phyloP scores from a whole-genome alignment of 805 yeast species.

The Blastobotrys peoriensis region DNA sequence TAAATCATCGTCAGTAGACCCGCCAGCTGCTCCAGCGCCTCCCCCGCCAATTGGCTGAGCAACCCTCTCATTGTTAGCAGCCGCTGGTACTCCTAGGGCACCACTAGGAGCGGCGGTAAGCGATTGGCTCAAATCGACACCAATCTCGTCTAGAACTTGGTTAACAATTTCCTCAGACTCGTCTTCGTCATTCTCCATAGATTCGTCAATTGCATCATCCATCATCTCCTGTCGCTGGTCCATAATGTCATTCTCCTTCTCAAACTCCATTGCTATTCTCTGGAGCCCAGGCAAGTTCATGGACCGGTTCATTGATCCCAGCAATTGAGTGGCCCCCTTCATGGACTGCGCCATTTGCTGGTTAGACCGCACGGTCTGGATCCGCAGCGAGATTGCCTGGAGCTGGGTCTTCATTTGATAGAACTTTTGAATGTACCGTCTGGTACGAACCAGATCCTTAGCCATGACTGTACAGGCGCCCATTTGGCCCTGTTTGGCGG shows the following conservation, averaged over 20 bases:
- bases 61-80: conserved; percentile 33
- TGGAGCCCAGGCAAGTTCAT: conserved; percentile 90
- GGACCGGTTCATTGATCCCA: conserved; percentile 80
- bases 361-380: conserved; percentile 87
- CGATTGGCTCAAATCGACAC: conserved; percentile 65
- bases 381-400: conserved; percentile 87
- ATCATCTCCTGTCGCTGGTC: conserved; percentile 98
- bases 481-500: conserved; percentile 86
- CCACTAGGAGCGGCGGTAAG: conserved; percentile 42
- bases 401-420: conserved; percentile 90
- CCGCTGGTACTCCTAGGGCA: conserved; percentile 17
- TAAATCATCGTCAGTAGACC: conserved; percentile 58
- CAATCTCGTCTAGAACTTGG: conserved; percentile 92
- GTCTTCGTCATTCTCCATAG: conserved; percentile 80
- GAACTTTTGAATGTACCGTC: conserved; percentile 77
- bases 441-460: conserved; percentile 85
- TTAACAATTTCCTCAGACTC: conserved; percentile 88
- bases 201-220: conserved; percentile 97
- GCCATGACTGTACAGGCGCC: conserved; percentile 93
- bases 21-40: conserved; percentile 31
- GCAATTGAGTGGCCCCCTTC: conserved; percentile 74
- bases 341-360: conserved; percentile 93
- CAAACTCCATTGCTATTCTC: conserved; percentile 91
- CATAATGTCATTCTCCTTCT: conserved; percentile 91
- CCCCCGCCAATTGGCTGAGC: conserved; percentile 50